A percentile compares a stretch with the other conserved stretches of the same genome.
phyloP scores from a whole-genome alignment of 495 filamentous ascomycete genomes.

The Neurospora terricola region DNA sequence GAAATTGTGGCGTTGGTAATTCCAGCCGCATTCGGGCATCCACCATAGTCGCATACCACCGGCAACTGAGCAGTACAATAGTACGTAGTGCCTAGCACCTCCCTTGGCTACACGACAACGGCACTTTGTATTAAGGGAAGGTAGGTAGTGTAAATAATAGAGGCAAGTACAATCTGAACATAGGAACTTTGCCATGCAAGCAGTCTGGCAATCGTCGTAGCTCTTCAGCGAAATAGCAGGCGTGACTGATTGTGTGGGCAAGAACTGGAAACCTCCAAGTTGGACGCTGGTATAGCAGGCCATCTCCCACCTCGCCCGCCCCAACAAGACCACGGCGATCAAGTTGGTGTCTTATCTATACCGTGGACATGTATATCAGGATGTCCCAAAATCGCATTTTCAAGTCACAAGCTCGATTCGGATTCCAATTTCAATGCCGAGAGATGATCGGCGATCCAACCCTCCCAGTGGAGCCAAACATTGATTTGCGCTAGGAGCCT shows the following conservation, averaged over 20 bases:
- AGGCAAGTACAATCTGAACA: background rate
- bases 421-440: background rate
- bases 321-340: background rate
- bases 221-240: background rate
- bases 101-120: background rate
- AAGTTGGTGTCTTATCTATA: background rate
- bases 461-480: background rate
- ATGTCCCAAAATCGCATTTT: background rate
- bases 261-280: background rate
- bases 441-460: background rate
- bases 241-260: background rate
- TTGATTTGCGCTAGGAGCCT: background rate
- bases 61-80: background rate
- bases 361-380: background rate
- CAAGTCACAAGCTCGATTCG: background rate
- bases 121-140: background rate
- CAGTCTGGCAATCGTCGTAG: background rate
- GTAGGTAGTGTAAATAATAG: background rate
- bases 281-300: background rate
- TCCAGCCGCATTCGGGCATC: background rate
- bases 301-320: background rate
- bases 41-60: background rate
- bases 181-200: background rate
- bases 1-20: background rate
- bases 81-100: background rate